Evolutionary conservation across 306 rosid genomes (phyloP), one percentile per base, ranked within the genome.

Genomic region (Cicer bijugum): DNA sequence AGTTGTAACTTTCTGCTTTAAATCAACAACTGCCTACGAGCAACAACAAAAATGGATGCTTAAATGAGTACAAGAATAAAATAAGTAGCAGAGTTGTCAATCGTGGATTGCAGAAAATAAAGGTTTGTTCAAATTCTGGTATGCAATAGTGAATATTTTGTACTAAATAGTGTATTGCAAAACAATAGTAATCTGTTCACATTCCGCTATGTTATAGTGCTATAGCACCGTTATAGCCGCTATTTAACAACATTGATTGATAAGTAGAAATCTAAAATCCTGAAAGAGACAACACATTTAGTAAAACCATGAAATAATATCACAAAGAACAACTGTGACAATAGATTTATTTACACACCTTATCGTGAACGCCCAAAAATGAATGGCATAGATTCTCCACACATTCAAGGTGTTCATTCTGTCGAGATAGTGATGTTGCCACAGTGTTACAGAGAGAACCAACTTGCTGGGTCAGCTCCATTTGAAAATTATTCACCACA

Each of bases 391-490:
- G 81, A 7, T 85, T 83, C 82, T 95, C 93, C 75, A 85, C 89
- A 45, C 88, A 72, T 80, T 86, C 85, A 60, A 95, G 91, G 70
- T 95, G 97, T 64, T 90, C 97, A 67, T 75, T 87, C 83, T 95
- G 97, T 73, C 37, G 62, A 62, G 83, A 83, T 89, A 86, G 55
- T 0, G 99, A 91, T 6, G 84, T 65, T 71, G 89, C 72, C 61
- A 95, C 93, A 67, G 84, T 80, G 65, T 81, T 82, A 82, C 92
- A 82, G 77, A 95, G 93, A 39, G 89, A 88, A 86, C 88, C 91
- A 80, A 95, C 78, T 63, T 85, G 85, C n/a, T 90, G 81, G 12
- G 89, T 62, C 14, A 95, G 93, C 71, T 90, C 96, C 6, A 8
- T 78, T 84, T 92, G 92, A 80, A 84, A 95, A 81, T 80, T 87